A percentile compares a stretch with the other conserved stretches of the same genome.
Conservation (phyloP, 148 eudicot genomes). For the Chenopodium suecicum region DNA sequence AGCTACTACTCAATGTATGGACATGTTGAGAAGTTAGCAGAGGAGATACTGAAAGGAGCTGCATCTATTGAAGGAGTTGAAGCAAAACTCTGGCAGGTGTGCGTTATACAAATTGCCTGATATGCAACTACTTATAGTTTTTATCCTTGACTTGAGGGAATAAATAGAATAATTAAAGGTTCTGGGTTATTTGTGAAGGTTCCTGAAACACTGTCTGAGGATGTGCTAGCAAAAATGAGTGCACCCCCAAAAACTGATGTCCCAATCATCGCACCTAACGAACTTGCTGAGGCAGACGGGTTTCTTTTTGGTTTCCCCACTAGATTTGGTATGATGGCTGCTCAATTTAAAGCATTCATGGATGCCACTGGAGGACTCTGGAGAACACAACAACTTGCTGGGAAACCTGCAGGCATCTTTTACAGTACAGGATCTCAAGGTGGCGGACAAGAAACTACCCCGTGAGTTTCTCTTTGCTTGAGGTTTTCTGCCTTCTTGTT, state of each 20-base stretch:
- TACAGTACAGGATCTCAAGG: constrained; percentile 80
- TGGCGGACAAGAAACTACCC: constrained; percentile 84
- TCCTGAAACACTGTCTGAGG: constrained; percentile 60
- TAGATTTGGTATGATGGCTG: constrained; percentile 80
- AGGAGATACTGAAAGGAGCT: constrained; percentile 75
- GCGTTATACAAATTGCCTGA: background rate
- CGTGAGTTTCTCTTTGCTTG: constrained; percentile 41
- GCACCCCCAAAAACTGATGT: constrained; percentile 69
- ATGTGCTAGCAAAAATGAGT: constrained; percentile 62
- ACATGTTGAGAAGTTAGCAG: constrained; percentile 66
- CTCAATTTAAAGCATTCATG: constrained; percentile 76
- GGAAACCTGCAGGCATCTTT: constrained; percentile 76
- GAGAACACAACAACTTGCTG: constrained; percentile 65
- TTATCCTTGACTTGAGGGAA: background rate
- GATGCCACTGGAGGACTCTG: constrained; percentile 76
- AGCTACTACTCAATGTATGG: constrained; percentile 83
- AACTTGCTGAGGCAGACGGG: constrained; percentile 75
- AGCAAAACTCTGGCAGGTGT: constrained; percentile 81
- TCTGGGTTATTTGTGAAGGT: constrained; percentile 35
- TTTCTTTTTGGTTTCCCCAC: constrained; percentile 75
- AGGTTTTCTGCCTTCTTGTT: background rate
- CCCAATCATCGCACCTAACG: constrained; percentile 49
- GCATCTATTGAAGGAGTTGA: constrained; percentile 82
- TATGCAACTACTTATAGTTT: background rate
- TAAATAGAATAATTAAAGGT: background rate